Conservation (phyloP, 2,329 filamentous ascomycete species). For the Didymella pinodella region DNA sequence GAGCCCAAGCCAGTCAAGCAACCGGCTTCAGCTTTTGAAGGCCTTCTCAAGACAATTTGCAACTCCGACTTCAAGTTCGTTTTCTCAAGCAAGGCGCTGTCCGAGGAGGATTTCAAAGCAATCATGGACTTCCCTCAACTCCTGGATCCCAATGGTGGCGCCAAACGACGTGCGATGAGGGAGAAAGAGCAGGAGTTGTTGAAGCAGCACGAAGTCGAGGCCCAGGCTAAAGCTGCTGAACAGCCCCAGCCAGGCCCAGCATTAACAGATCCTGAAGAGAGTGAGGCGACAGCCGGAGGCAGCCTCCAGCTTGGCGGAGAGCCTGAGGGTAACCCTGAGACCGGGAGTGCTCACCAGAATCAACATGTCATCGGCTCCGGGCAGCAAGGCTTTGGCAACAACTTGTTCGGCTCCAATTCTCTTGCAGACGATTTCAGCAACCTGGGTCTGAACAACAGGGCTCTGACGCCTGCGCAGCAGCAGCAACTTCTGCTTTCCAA, state of each 20-base stretch:
- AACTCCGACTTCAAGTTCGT: constrained; percentile 60
- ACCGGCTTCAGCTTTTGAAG: constrained; percentile 40
- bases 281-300: constrained; percentile 71
- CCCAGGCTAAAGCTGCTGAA: constrained; percentile 60
- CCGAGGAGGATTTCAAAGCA: constrained; percentile 59
- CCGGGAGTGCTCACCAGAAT: constrained; percentile 64
- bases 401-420: constrained; percentile 45
- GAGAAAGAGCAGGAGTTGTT: constrained; percentile 69
- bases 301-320: constrained; percentile 92
- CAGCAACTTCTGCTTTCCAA: constrained; percentile 71
- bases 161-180: constrained; percentile 76
- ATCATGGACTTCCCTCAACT: constrained; percentile 73
- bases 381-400: constrained; percentile 64
- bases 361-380: constrained; percentile 77
- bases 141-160: constrained; percentile 83
- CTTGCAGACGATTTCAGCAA: constrained; percentile 51
- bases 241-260: constrained; percentile 24
- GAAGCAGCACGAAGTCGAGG: constrained; percentile 59
- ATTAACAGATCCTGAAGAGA: constrained; percentile 68
- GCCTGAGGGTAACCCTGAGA: constrained; percentile 78
- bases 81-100: constrained; percentile 55
- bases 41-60: constrained; percentile 52
- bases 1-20: constrained; percentile 33
- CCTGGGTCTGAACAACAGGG: constrained; percentile 67
- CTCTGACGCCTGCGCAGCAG: constrained; percentile 81